Evolutionary conservation across 208 protist genomes (phyloP).

Genomic region (Angomonas ambiguus): DNA sequence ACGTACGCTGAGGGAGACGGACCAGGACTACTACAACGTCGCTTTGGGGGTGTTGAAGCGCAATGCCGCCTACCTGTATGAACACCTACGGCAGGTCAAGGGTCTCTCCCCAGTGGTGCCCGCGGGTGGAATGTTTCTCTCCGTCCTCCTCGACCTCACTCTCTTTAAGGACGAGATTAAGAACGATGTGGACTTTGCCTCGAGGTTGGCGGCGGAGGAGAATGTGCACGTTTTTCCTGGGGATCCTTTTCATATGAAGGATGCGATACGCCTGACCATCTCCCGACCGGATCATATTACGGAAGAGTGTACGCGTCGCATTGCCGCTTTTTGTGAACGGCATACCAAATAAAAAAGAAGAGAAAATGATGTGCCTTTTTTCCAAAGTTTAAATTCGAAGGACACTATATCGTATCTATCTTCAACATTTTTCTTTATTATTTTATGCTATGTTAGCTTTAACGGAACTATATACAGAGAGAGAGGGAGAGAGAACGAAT

Average conservation of each 20-base stretch:
- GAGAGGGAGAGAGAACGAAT: too few relatives aligned
- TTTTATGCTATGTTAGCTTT: too few relatives aligned
- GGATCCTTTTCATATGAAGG: conserved; percentile 53
- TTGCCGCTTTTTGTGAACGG: conserved; percentile 46
- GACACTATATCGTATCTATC: conserved; percentile 6
- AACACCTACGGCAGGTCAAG: conserved; percentile 3
- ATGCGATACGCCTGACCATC: conserved; percentile 73
- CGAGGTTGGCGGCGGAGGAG: conserved; percentile 53
- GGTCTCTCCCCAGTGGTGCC: conserved; percentile 58
- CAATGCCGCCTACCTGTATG: conserved; percentile 44
- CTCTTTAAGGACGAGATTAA: conserved; percentile 32
- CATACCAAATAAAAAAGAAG: conserved; percentile 12
- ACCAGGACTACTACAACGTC: conserved; percentile 37
- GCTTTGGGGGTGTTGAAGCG: conserved; percentile 30
- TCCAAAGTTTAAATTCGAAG: not conserved
- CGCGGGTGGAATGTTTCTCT: conserved; percentile 83
- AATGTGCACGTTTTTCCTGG: conserved; percentile 78
- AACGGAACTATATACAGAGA: too few relatives aligned
- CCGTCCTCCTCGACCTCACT: conserved; percentile 61
- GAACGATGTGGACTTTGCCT: conserved; percentile 45
- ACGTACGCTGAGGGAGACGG: conserved; percentile 45
- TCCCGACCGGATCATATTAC: conserved; percentile 54
- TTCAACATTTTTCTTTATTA: not conserved
- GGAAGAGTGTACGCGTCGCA: conserved; percentile 51
- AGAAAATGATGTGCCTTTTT: not conserved